These are phyloP conservation scores for Pugionium dolabratum DNA, from an alignment of 345 rosid genomes.

Conservation along the genomic window DNA sequence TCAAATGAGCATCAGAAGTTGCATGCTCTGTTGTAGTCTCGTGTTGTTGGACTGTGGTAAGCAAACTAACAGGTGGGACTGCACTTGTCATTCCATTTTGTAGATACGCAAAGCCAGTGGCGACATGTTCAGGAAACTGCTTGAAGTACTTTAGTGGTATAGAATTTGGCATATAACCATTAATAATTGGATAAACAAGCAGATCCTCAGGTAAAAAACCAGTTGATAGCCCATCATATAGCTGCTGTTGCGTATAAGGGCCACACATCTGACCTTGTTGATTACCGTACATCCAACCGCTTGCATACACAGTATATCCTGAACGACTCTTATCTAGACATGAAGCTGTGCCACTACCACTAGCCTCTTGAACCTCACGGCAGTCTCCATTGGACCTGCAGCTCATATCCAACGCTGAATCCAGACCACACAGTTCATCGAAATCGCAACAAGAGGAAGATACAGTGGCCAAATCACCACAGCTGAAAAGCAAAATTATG, in stretches of 20 bases:
- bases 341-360: too few species aligned
- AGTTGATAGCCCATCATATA: constrained; percentile 72
- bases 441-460: too few species aligned
- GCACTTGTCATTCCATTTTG: constrained; percentile 39
- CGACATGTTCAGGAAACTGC: constrained; percentile 86
- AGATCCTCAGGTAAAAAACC: constrained; percentile 88
- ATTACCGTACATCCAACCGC: constrained; percentile 88
- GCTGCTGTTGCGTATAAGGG: constrained; percentile 84
- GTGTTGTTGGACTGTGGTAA: constrained; percentile 34
- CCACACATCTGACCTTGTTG: constrained; percentile 92
- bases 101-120: constrained; percentile 74
- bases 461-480: too few species aligned
- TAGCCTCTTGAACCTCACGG: too few species aligned
- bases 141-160: constrained; percentile 82
- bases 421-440: too few species aligned
- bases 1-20: constrained; percentile 29
- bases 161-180: constrained; percentile 58
- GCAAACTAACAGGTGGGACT: constrained; percentile 34
- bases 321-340: too few species aligned
- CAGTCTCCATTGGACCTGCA: too few species aligned
- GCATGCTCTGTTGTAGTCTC: constrained; percentile 34
- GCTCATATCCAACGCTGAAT: too few species aligned
- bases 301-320: constrained; percentile 46
- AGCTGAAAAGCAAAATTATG: too few species aligned
- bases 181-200: constrained; percentile 74